Evolutionary conservation across 2,329 filamentous ascomycete species (phyloP), one percentile per base, ranked within the genome.

Genomic region (Emergomyces pasteurianus): DNA sequence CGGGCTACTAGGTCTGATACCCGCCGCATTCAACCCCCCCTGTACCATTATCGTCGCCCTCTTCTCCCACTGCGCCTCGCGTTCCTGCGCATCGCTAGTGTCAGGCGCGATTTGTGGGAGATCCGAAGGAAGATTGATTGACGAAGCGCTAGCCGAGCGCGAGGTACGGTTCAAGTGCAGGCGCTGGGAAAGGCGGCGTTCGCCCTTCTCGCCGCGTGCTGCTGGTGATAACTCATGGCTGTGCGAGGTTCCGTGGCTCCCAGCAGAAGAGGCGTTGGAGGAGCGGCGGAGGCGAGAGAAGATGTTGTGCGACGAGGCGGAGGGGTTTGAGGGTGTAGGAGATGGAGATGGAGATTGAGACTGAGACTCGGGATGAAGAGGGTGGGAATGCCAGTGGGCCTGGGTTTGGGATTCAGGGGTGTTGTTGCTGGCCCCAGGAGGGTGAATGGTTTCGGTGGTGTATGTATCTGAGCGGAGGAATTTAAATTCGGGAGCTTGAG

Each of bases 21-120:
- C 52, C 26, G 34, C 69, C 64, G 72, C 78, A 63, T 78, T 71
- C 57, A 78, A 76, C 62, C 80, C 79, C 62, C 73, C 80, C 66
- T 83, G 83, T 38, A 90, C 92, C 65, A 97, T 79, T 62, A 95
- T 83, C n/a, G 92, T 96, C 34, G 94, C 94, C 63, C 92, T 82
- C 77, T 89, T 87, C 80, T 97, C 94, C 94, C 94, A 99, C 75
- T 88, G 83, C 62, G 84, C 84, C 78, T 95, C 88, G 58, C 79
- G 77, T 31, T 81, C 80, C 65, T 80, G 76, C 62, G 72, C 75
- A 66, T 79, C 77, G 40, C 77, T 78, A 61, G 76, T 71, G 65
- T 77, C 73, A 68, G 78, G 72, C 66, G 76, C 72, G 61, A 96
- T 90, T 63, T 86, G 86, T 26, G 92, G 92, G 58, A 97, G 81